These are phyloP conservation scores for Straminergon stramineum DNA, from an alignment of 225 moss, liverwort and hornwort species.

Conservation along the genomic window DNA sequence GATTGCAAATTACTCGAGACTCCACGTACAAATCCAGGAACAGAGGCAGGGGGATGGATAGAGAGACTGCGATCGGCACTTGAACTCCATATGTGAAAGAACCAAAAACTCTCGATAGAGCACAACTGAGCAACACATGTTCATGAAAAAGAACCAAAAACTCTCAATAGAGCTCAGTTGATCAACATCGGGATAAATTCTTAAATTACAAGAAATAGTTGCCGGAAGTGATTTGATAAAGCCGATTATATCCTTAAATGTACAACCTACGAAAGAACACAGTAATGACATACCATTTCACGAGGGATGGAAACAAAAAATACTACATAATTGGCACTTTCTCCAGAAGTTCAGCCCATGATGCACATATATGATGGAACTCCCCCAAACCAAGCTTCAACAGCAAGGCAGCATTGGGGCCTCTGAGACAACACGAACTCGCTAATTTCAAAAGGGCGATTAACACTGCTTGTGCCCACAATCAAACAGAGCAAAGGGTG, in stretches of 20 bases:
- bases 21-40: not conserved
- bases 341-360: constrained; percentile 52
- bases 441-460: not conserved
- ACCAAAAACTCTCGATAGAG: not conserved
- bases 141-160: not conserved
- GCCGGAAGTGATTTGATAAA: not conserved
- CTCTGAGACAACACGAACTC: not conserved
- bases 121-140: not conserved
- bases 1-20: not conserved
- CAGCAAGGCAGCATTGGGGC: not conserved
- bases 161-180: not conserved
- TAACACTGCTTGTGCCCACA: not conserved
- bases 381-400: not conserved
- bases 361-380: not conserved
- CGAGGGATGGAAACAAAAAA: constrained; percentile 37
- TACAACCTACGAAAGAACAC: not conserved
- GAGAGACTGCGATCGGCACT: not conserved
- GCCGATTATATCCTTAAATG: not conserved
- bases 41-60: not conserved
- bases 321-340: constrained; percentile 71
- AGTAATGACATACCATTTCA: constrained; percentile 31
- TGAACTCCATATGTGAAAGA: not conserved
- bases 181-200: not conserved
- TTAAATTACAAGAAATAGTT: not conserved
- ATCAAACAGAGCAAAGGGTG: not conserved